phyloP scores from a whole-genome alignment of 495 filamentous ascomycete species.

The Aspergillus baeticus region DNA sequence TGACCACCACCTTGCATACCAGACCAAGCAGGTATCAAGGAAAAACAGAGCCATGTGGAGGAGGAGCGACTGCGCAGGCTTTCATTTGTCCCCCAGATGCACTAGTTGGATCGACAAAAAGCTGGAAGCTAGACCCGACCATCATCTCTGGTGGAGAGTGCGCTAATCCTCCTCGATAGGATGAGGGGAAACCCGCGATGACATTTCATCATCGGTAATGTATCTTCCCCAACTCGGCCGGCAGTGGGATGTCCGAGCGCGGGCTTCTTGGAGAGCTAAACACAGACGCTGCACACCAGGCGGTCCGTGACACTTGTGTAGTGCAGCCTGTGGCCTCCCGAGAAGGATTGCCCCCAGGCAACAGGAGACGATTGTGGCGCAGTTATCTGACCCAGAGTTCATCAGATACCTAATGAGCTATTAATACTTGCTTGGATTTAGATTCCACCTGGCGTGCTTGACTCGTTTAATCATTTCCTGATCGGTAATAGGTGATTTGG shows the following conservation, averaged over 20 bases:
- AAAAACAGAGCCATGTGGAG: slow-evolving; percentile 25
- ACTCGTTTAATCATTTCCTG: slow-evolving; percentile 1
- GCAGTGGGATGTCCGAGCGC: slow-evolving; percentile 16
- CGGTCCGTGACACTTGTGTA: slow-evolving; percentile 25
- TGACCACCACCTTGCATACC: slow-evolving; percentile 8
- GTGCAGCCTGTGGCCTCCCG: slow-evolving; percentile 28
- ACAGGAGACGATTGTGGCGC: slow-evolving; percentile 10
- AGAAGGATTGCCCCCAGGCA: slow-evolving; percentile 12
- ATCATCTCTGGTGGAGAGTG: not conserved
- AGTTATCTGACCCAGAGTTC: not conserved
- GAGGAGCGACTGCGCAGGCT: slow-evolving; percentile 9
- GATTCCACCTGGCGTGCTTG: too few relatives aligned
- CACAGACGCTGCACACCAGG: slow-evolving; percentile 16
- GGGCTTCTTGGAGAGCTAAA: slow-evolving; percentile 19
- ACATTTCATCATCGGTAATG: not conserved
- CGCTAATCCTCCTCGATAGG: not conserved
- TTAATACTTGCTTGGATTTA: not conserved
- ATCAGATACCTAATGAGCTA: not conserved
- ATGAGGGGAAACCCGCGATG: not conserved
- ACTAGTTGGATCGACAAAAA: slow-evolving; percentile 7
- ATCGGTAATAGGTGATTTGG: slow-evolving; percentile 8
- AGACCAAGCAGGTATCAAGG: slow-evolving; percentile 14
- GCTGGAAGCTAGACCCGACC: slow-evolving; percentile 12
- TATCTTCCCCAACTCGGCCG: not conserved
- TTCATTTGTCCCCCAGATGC: slow-evolving; percentile 7